Evolutionary conservation across 345 rosid species (phyloP).

Genomic region (thale cress (Arabidopsis thaliana)): DNA sequence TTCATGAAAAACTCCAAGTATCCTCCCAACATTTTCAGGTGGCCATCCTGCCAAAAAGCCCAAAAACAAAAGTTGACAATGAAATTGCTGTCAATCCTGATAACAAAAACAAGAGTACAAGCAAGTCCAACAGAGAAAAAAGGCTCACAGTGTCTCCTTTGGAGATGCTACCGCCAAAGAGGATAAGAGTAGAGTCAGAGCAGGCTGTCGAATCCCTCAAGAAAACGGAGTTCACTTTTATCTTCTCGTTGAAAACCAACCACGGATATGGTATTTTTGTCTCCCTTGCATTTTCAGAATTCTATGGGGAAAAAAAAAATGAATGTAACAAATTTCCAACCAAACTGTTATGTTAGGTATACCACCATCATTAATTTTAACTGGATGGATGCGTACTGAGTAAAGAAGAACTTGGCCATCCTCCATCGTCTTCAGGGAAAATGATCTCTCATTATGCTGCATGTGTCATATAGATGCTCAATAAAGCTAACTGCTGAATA

Average conservation of each 20-base stretch:
- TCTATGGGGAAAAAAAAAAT: slow-evolving; percentile 50
- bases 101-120: slow-evolving; percentile 25
- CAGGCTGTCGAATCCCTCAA: slow-evolving; percentile 94
- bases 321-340: slow-evolving; percentile 21
- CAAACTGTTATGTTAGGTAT: slow-evolving; percentile 12
- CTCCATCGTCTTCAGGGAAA: slow-evolving; percentile 95
- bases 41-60: slow-evolving; percentile 66
- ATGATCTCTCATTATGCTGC: slow-evolving; percentile 81
- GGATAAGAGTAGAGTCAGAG: slow-evolving; percentile 78
- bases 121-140: slow-evolving; percentile 28
- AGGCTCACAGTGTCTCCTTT: slow-evolving; percentile 65
- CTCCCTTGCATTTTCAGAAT: slow-evolving; percentile 83
- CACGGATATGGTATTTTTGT: slow-evolving; percentile 81
- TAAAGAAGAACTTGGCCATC: slow-evolving; percentile 87
- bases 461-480: slow-evolving; percentile 29
- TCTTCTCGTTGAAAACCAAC: slow-evolving; percentile 94
- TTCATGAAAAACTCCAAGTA: slow-evolving; percentile 86
- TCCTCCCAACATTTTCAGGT: slow-evolving; percentile 92
- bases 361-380: neutral
- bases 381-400: slow-evolving; percentile 59
- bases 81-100: neutral
- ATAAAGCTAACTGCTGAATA: slow-evolving; percentile 19
- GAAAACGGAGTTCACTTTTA: slow-evolving; percentile 88
- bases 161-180: slow-evolving; percentile 82
- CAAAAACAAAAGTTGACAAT: slow-evolving; percentile 24